Evolutionary conservation across 2,329 filamentous ascomycete genomes (phyloP), one percentile per base, ranked within the genome.

Genomic region (Magnaporthiopsis rhizophila): DNA sequence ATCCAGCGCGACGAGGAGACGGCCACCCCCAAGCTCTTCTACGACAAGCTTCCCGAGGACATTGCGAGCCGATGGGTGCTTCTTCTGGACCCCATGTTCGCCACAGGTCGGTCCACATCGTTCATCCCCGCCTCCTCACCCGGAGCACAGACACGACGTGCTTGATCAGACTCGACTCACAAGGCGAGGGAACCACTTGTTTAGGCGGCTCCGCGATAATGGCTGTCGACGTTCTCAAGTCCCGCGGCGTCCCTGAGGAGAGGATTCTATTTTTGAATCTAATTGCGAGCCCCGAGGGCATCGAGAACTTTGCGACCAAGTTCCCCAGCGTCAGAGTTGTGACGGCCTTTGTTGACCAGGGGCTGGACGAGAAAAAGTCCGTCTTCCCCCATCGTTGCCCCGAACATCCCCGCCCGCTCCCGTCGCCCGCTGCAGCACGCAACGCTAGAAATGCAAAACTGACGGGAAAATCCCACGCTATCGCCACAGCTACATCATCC

Each of bases 1-100:
- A 99, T 99, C 72, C 95, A 99, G 79, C 83, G 95, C 65, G 95
- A 99, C 71, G 95, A 99, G 77, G 95, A 98, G 79, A 98, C 95
- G 1, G 85, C 89, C 64, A 86, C 89, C 79, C 95, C 95, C 15
- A 95, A 92, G 76, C 83, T 99, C 13, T 99, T 98, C 77, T 99
- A 98, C 77, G 94, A 98, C 72, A 99, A 99, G 80, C 84, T 99
- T 53, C 95, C 95, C 8, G 89, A 92, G 73, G 95, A 99, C 74
- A 97, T 99, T 75, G 86, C 90, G 30, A 85, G 94, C 64, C 83
- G 95, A 75, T 99, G 95, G 93, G 94, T 97, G 50, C 80, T 99
- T 66, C 81, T 99, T 59, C 79, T 99, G 59, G 95, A 99, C 74
- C 95, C 95, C n/a, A 99, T 99, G 95, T 93, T 99, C 78, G 95